Base-by-base conservation (phyloP, 106 monocot species). In the Dactylorhiza incarnata region DNA sequence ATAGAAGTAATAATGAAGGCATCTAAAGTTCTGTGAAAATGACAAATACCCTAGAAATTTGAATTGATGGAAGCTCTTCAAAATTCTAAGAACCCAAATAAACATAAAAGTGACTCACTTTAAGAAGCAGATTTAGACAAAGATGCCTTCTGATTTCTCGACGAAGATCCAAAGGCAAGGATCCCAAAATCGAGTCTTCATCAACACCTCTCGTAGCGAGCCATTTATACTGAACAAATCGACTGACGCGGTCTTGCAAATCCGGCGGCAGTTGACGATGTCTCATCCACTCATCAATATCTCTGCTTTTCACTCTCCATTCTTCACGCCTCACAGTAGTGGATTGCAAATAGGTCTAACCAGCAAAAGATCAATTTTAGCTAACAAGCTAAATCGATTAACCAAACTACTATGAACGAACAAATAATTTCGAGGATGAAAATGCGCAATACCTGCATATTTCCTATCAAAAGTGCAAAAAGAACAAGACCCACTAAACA, bases 241-340 rank as follows among this genome's bases (percentile, higher is more conserved):
- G 65, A 29, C 76, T 81, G 51, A 99, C 91, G 12, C 89, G 85
- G 50, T 94, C 86, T 74, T 87, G 94, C 49, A 94, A 65, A 49
- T 91, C 85, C 47, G 46, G 80, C 19, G 97, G 91, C 45, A 99
- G 88, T 70, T 94, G 91, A 3, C 97, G 87, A 78, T 94, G 97
- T 48, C 82, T 84, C 94, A 99, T 99, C 97, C 97, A 99, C 76
- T 91, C 91, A 68, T 99, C 97, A 29, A 88, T 86, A 72, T 99
- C 97, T 45, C 91, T 83, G 20, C 87, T 81, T 78, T 88, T 99
- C 6, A 99, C 84, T 22, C 97, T 81, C 97, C 97, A 99, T 54
- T 99, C 91, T 81, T 99, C 97, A 66, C 89, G 73, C 76, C 89
- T 89, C 59, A 86, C 76, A 48, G 89, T 91, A 16, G 83, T 76